A percentile compares a stretch with the other conserved stretches of the same genome.
Conservation (phyloP, 257 asterid genomes). For the Gentiana macrophylla region DNA sequence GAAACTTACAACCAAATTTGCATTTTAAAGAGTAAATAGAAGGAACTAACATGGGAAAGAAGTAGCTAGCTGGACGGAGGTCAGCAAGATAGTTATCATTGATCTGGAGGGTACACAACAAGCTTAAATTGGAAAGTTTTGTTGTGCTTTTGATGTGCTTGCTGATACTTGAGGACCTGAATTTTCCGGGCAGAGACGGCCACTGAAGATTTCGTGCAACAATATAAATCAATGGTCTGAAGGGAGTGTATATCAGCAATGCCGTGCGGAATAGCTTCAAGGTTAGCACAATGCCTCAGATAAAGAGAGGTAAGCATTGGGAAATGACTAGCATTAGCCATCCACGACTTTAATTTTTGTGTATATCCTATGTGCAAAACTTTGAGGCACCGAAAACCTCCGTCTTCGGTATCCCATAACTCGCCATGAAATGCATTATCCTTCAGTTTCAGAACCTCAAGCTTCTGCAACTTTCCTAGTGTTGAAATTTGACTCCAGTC, state of each 20-base stretch:
- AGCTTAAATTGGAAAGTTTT: conserved; percentile 25
- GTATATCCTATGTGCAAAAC: conserved; percentile 11
- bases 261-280: conserved; percentile 1
- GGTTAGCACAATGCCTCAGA: not conserved
- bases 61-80: too few species aligned
- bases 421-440: conserved; percentile 11
- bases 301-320: not conserved
- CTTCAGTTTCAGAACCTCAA: conserved; percentile 14
- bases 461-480: conserved; percentile 5
- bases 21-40: too few species aligned
- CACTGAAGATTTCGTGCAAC: not conserved
- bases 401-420: conserved; percentile 7
- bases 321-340: conserved; percentile 6
- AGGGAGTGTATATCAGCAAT: not conserved
- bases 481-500: conserved; percentile 8
- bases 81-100: not conserved
- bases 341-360: conserved; percentile 6
- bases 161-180: not conserved
- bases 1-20: too few species aligned
- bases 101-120: conserved; percentile 35
- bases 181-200: conserved; percentile 1
- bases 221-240: not conserved
- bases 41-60: too few species aligned
- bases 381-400: conserved; percentile 10
- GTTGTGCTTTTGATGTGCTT: not conserved